These are phyloP conservation scores for Globisporangium spinosum DNA, from an alignment of 352 stramenopile genomes.

Conservation along the genomic window DNA sequence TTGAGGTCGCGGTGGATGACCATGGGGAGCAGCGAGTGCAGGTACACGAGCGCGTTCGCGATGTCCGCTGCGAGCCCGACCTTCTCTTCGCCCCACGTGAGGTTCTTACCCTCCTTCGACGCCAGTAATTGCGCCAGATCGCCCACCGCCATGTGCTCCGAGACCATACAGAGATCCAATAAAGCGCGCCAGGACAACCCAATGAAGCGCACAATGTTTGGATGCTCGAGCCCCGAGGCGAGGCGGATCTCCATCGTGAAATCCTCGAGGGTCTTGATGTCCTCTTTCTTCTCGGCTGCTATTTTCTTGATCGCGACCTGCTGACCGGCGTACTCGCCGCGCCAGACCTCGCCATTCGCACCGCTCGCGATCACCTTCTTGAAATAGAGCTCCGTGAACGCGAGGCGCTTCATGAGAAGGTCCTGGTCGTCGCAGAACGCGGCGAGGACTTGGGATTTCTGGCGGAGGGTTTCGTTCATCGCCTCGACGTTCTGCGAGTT, in stretches of 20 bases:
- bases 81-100: constrained; percentile 42
- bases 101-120: constrained; percentile 23
- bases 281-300: constrained; percentile 13
- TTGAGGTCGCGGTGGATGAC: constrained; percentile 48
- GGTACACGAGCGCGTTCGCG: constrained; percentile 45
- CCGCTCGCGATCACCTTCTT: constrained; percentile 17
- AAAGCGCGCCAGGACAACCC: constrained; percentile 45
- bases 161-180: constrained; percentile 44
- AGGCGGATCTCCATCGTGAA: constrained; percentile 53
- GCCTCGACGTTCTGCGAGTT: constrained; percentile 30
- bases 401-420: constrained; percentile 20
- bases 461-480: constrained; percentile 31
- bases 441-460: constrained; percentile 25
- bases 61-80: constrained; percentile 37
- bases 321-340: constrained; percentile 17
- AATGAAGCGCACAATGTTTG: constrained; percentile 50
- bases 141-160: constrained; percentile 35
- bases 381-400: constrained; percentile 13
- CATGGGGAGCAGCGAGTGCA: constrained; percentile 43
- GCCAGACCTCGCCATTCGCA: constrained; percentile 23
- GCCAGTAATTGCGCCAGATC: constrained; percentile 38
- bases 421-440: constrained; percentile 25
- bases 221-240: constrained; percentile 41
- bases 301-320: constrained; percentile 28
- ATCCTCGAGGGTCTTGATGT: constrained; percentile 26